A percentile compares a stretch with the other conserved stretches of the same genome.
These are phyloP conservation scores for Cardamine chenopodiifolia DNA, from an alignment of 345 rosid genomes.

Conservation along the genomic window DNA sequence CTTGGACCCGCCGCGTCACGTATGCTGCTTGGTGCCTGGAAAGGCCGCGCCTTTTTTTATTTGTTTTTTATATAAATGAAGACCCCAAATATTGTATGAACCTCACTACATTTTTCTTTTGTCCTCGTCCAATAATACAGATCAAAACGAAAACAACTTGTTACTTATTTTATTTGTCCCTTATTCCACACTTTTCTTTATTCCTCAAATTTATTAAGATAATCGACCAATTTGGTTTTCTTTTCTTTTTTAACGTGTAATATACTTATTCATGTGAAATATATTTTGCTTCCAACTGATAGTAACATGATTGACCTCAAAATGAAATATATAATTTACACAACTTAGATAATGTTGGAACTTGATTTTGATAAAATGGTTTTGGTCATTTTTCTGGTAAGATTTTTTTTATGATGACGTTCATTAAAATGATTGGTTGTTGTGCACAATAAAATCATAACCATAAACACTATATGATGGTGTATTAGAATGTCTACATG, in stretches of 20 bases:
- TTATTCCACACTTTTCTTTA: not conserved
- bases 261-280: not conserved
- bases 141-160: conserved; percentile 33
- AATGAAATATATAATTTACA: not conserved
- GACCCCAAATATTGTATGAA: conserved; percentile 23
- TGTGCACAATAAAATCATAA: no score
- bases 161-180: conserved; percentile 5
- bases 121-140: conserved; percentile 26
- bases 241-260: not conserved
- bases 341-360: not conserved
- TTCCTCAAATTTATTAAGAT: conserved; percentile 5
- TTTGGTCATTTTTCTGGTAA: no score
- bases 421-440: no score
- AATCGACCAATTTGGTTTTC: conserved; percentile 1
- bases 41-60: conserved; percentile 17
- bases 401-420: no score
- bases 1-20: conserved; percentile 32
- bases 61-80: not conserved
- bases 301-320: conserved; percentile 2
- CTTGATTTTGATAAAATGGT: no score
- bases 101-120: conserved; percentile 27
- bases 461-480: no score
- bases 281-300: conserved; percentile 17
- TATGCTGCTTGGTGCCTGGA: conserved; percentile 23
- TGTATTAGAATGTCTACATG: no score